A percentile compares a stretch with the other conserved stretches of the same genome.
Conservation (phyloP, 352 stramenopile species). For the Globisporangium middletonii region DNA sequence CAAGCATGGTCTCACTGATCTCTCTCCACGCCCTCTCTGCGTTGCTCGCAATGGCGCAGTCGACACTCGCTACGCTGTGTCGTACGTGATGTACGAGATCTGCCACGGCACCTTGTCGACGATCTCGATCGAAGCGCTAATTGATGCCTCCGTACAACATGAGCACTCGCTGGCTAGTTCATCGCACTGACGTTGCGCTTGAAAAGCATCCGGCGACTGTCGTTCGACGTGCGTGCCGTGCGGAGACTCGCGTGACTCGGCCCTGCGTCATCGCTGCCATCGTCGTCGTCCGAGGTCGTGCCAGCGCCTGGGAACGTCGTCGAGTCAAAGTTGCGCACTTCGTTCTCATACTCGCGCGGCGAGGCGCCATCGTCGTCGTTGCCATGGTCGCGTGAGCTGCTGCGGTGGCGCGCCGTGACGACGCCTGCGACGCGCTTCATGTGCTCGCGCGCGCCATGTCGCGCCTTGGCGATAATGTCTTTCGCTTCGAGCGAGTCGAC, state of each 20-base stretch:
- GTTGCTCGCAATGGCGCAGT: no score
- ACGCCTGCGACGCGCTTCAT: constrained; percentile 11
- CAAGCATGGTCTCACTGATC: no score
- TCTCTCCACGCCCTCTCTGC: no score
- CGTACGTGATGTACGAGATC: no score
- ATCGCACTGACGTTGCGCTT: neutral
- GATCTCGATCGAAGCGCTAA: no score
- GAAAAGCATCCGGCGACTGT: neutral
- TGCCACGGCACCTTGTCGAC: no score
- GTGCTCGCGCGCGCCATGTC: constrained; percentile 27
- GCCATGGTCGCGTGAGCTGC: neutral
- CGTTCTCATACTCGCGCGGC: constrained; percentile 2
- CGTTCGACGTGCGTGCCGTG: neutral
- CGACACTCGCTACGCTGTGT: no score
- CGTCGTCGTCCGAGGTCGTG: constrained; percentile 2
- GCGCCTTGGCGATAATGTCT: constrained; percentile 32
- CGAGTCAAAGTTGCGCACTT: constrained; percentile 15
- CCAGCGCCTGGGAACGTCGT: neutral
- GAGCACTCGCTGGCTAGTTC: neutral
- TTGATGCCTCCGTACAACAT: neutral
- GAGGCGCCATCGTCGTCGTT: neutral
- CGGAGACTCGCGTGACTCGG: neutral
- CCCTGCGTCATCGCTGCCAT: neutral
- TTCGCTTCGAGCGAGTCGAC: constrained; percentile 48
- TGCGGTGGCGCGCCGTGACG: constrained; percentile 1